phyloP scores from a whole-genome alignment of 768 basidiomycete species.

The Pisolithus tinctorius region DNA sequence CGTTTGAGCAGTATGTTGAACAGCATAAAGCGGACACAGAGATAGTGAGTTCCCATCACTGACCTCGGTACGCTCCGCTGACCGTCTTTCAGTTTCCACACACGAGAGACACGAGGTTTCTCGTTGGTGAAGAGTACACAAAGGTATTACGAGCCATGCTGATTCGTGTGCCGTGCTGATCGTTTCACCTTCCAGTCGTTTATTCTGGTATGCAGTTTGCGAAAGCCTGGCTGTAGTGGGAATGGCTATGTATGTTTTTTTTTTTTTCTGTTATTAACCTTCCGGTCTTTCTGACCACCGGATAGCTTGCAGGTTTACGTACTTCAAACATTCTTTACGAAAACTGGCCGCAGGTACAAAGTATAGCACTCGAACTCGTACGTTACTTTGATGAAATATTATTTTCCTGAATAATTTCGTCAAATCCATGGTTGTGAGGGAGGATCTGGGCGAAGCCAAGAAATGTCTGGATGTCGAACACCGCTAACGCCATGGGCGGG shows the following conservation, averaged over 20 bases:
- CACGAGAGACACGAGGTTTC: conserved; percentile 90
- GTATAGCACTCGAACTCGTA: conserved; percentile 40
- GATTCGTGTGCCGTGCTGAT: background rate
- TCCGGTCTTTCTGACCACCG: conserved; percentile 5
- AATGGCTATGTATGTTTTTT: conserved; percentile 75
- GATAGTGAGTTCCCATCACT: conserved; percentile 58
- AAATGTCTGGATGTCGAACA: no score
- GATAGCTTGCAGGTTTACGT: conserved; percentile 85
- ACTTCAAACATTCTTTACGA: conserved; percentile 95
- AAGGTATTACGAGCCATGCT: conserved; percentile 40
- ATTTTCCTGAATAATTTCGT: no score
- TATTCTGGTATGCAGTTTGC: conserved; percentile 90
- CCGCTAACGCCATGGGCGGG: no score
- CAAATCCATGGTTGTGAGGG: no score
- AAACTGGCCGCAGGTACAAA: conserved; percentile 84
- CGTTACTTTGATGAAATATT: background rate
- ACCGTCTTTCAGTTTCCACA: conserved; percentile 68
- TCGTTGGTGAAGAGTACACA: conserved; percentile 87
- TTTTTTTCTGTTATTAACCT: background rate
- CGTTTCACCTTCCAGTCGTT: conserved; percentile 41
- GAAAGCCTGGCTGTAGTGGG: conserved; percentile 73
- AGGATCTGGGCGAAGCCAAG: no score
- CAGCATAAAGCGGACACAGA: conserved; percentile 89
- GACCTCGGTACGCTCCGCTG: background rate
- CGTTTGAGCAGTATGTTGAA: conserved; percentile 80